These are phyloP conservation scores for Tephrocybe sp. DNA, from an alignment of 768 basidiomycete species.

Conservation along the genomic window DNA sequence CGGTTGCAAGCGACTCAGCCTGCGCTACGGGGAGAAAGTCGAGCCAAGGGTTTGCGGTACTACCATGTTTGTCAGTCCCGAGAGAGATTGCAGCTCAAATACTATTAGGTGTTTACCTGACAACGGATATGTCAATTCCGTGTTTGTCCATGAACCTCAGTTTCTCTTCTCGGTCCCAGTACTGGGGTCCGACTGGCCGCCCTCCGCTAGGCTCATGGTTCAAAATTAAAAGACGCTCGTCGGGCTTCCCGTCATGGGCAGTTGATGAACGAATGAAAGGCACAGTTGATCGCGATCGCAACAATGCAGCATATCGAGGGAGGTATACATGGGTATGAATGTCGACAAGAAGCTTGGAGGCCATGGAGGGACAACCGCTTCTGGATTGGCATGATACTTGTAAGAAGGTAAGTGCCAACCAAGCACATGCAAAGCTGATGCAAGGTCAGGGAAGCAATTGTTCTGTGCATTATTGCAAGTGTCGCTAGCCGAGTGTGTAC, in stretches of 20 bases:
- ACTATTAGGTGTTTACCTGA: constrained; percentile 56
- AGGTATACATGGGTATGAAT: constrained; percentile 88
- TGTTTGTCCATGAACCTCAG: constrained; percentile 84
- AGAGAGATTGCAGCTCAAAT: not conserved
- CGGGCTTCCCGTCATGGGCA: constrained; percentile 43
- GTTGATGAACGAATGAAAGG: constrained; percentile 63
- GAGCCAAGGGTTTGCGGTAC: constrained; percentile 90
- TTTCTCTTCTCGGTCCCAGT: constrained; percentile 78
- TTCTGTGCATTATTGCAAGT: not conserved
- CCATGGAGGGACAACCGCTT: constrained; percentile 15
- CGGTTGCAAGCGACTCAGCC: constrained; percentile 64
- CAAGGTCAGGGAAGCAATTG: no score
- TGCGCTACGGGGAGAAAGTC: constrained; percentile 76
- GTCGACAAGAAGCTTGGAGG: constrained; percentile 59
- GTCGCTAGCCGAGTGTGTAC: not conserved
- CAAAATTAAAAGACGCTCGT: constrained; percentile 75
- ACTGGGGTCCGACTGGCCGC: constrained; percentile 80
- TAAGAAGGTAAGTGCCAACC: not conserved
- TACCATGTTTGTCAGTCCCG: constrained; percentile 24
- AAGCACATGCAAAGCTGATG: constrained; percentile 20
- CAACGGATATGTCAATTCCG: constrained; percentile 75
- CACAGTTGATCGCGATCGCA: constrained; percentile 61
- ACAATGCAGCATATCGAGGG: constrained; percentile 70
- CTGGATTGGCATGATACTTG: not conserved
- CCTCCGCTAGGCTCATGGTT: constrained; percentile 81